These are phyloP conservation scores for Symbiodinium pilosum DNA, from an alignment of 73 alveolate species.

Conservation along the genomic window DNA sequence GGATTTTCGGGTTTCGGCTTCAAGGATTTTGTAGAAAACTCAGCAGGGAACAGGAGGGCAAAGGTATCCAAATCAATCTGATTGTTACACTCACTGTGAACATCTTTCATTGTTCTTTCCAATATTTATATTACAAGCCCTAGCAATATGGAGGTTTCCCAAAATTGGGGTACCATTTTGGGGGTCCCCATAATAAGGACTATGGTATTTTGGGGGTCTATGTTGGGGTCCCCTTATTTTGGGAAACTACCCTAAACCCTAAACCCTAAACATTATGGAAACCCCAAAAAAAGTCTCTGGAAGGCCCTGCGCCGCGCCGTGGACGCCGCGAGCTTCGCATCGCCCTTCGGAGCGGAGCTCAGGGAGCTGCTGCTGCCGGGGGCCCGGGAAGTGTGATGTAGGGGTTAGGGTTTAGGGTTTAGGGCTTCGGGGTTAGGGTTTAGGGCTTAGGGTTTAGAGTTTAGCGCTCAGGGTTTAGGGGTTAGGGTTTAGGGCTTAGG, in stretches of 20 bases:
- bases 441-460: no score
- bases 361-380: conserved; percentile 7
- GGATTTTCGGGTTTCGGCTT: no score
- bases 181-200: background rate
- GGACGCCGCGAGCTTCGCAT: conserved; percentile 25
- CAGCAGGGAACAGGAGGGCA: no score
- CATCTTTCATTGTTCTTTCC: no score
- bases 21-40: no score
- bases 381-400: background rate
- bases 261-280: background rate
- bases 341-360: conserved; percentile 82
- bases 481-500: background rate
- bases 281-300: background rate
- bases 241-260: background rate
- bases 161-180: background rate
- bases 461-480: background rate
- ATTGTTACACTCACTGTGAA: no score
- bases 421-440: background rate
- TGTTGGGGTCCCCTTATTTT: no score
- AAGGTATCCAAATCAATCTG: no score
- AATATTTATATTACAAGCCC: no score
- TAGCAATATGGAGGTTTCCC: no score
- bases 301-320: background rate
- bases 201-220: no score
- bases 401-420: background rate